Conservation (phyloP, 495 filamentous ascomycete species). For the Amorphotheca resinae region DNA sequence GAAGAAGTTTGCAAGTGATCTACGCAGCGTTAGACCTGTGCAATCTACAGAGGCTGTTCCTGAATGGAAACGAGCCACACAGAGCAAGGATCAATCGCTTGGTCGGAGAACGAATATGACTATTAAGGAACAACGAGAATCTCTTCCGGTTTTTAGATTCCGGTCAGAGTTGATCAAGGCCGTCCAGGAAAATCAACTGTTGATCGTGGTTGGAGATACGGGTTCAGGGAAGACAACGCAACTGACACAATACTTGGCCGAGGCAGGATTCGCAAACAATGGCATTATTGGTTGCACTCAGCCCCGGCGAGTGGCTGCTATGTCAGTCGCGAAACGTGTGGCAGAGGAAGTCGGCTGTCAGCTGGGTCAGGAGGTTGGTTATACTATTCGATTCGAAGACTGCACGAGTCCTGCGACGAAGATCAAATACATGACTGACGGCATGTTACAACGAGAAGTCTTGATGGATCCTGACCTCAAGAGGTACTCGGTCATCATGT, state of each 20-base stretch:
- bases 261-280: slow-evolving; percentile 77
- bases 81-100: slow-evolving; percentile 68
- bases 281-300: slow-evolving; percentile 97
- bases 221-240: slow-evolving; percentile 98
- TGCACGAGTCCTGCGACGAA: slow-evolving; percentile 77
- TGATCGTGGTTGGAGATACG: slow-evolving; percentile 96
- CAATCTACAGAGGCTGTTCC: slow-evolving; percentile 55
- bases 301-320: slow-evolving; percentile 90
- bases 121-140: slow-evolving; percentile 91
- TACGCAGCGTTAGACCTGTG: slow-evolving; percentile 40
- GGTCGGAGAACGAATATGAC: slow-evolving; percentile 83
- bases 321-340: slow-evolving; percentile 94
- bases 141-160: slow-evolving; percentile 83
- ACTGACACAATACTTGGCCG: slow-evolving; percentile 85
- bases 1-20: slow-evolving; percentile 75
- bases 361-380: slow-evolving; percentile 87
- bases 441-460: slow-evolving; percentile 94
- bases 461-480: slow-evolving; percentile 77
- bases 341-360: slow-evolving; percentile 90
- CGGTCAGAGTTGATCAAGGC: slow-evolving; percentile 80
- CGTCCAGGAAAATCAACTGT: slow-evolving; percentile 71
- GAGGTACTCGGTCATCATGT: slow-evolving; percentile 91
- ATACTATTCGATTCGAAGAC: slow-evolving; percentile 97
- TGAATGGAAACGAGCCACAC: slow-evolving; percentile 83
- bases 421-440: slow-evolving; percentile 99